A percentile compares a stretch with the other conserved stretches of the same genome.
Evolutionary conservation across 768 basidiomycete genomes (phyloP).

Genomic region (Leccinum truebloodii): DNA sequence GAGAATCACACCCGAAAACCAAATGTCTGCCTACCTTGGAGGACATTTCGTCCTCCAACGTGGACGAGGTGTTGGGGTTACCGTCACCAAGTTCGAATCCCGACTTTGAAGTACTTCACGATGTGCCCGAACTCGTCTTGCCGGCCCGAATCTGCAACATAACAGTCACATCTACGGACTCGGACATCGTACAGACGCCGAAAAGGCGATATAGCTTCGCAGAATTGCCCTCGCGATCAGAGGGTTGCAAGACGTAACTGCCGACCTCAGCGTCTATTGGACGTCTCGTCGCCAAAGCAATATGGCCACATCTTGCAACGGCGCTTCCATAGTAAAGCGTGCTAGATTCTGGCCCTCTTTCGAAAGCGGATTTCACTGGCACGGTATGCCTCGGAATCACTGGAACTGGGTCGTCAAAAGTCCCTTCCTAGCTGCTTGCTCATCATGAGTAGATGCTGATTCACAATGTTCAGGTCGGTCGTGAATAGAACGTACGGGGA

Average conservation of each 20-base stretch:
- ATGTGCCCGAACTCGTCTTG: too few relatives aligned
- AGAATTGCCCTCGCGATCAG: neutral
- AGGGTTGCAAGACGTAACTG: neutral
- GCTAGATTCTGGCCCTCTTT: neutral
- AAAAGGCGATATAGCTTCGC: neutral
- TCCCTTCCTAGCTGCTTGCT: neutral
- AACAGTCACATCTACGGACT: neutral
- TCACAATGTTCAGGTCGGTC: too few relatives aligned
- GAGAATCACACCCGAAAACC: neutral
- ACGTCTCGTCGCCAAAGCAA: too few relatives aligned
- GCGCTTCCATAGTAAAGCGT: neutral
- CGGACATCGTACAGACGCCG: neutral
- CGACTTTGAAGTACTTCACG: too few relatives aligned
- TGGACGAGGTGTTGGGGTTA: too few relatives aligned
- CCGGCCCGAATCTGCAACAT: too few relatives aligned
- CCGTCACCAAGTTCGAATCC: neutral
- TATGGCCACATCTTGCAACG: too few relatives aligned
- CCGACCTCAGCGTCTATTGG: too few relatives aligned
- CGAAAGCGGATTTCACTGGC: neutral
- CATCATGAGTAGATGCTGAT: too few relatives aligned
- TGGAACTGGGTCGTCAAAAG: neutral
- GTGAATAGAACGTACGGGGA: constrained; percentile 5
- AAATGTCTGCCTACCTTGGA: neutral
- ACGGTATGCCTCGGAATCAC: neutral
- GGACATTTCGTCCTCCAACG: neutral